Conservation (phyloP, 345 rosid genomes). For the Toxicodendron radicans region DNA sequence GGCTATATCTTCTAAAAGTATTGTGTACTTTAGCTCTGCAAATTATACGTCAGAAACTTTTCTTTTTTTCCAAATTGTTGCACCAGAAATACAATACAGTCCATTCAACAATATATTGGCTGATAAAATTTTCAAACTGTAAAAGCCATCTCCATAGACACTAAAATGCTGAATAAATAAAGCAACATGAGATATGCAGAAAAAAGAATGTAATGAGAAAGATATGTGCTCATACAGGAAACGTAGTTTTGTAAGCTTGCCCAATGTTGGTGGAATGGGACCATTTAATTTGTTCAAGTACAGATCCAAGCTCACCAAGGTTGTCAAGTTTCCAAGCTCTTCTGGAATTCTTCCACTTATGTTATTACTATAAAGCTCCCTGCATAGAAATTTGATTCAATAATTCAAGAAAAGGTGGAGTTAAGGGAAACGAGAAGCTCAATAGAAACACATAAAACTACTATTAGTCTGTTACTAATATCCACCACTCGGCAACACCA, state of each 20-base stretch:
- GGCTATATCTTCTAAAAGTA: background rate
- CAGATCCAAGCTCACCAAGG: constrained; percentile 95
- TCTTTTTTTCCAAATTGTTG: background rate
- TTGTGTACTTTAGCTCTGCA: background rate
- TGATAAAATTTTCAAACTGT: background rate
- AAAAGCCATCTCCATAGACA: background rate
- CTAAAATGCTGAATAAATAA: background rate
- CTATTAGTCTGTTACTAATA: background rate
- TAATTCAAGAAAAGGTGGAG: constrained; percentile 1
- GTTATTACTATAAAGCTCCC: constrained; percentile 82
- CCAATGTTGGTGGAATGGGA: constrained; percentile 56
- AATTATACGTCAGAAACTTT: constrained; percentile 2
- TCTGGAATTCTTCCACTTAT: constrained; percentile 70
- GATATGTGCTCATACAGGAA: constrained; percentile 58
- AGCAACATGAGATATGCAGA: constrained; percentile 5
- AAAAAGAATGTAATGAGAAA: constrained; percentile 10
- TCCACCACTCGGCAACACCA: background rate
- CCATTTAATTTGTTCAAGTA: constrained; percentile 67
- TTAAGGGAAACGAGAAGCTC: background rate
- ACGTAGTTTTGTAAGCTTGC: constrained; percentile 58
- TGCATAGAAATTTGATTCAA: constrained; percentile 36
- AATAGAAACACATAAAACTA: constrained; percentile 9
- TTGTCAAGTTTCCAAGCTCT: constrained; percentile 77
- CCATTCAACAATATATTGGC: background rate
- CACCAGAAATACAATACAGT: background rate